Evolutionary conservation across 2,329 filamentous ascomycete genomes (phyloP).

Genomic region (Didymella pomorum): DNA sequence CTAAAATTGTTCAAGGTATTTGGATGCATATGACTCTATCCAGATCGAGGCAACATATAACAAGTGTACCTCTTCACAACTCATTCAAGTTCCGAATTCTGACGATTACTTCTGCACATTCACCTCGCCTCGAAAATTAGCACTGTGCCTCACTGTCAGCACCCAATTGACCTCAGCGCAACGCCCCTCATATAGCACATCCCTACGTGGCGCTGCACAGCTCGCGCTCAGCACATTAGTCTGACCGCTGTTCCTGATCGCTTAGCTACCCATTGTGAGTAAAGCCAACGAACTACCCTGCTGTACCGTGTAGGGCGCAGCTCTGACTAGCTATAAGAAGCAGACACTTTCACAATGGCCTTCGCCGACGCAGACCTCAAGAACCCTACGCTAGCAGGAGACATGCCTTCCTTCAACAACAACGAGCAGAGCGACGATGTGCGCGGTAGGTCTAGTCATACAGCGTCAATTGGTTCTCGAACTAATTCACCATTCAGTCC

Average conservation of each 20-base stretch:
- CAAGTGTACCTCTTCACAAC: conserved; percentile 1
- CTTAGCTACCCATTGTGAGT: conserved; percentile 20
- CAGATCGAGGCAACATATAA: conserved; percentile 4
- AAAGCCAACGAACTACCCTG: conserved; percentile 7
- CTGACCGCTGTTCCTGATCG: conserved; percentile 26
- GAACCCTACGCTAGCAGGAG: conserved; percentile 21
- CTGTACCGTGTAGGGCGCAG: conserved; percentile 2
- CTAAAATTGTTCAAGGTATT: conserved; percentile 17
- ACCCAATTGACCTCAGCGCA: conserved; percentile 13
- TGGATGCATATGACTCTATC: conserved; percentile 21
- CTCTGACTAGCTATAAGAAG: conserved; percentile 30
- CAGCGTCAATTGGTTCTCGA: conserved; percentile 1
- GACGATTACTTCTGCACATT: background rate
- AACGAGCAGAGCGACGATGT: conserved; percentile 58
- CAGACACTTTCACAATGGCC: conserved; percentile 24
- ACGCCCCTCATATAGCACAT: conserved; percentile 19
- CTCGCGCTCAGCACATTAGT: conserved; percentile 23
- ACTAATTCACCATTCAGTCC: conserved; percentile 64
- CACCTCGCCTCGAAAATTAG: conserved; percentile 3
- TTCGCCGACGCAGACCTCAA: conserved; percentile 25
- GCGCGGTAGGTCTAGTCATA: conserved; percentile 53
- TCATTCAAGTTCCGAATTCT: conserved; percentile 1
- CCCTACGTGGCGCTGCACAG: conserved; percentile 21
- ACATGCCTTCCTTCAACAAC: conserved; percentile 43
- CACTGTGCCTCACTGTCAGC: conserved; percentile 14